These are phyloP conservation scores for Cordyceps cateniannulata DNA, from an alignment of 2,329 filamentous ascomycete species.

Conservation along the genomic window DNA sequence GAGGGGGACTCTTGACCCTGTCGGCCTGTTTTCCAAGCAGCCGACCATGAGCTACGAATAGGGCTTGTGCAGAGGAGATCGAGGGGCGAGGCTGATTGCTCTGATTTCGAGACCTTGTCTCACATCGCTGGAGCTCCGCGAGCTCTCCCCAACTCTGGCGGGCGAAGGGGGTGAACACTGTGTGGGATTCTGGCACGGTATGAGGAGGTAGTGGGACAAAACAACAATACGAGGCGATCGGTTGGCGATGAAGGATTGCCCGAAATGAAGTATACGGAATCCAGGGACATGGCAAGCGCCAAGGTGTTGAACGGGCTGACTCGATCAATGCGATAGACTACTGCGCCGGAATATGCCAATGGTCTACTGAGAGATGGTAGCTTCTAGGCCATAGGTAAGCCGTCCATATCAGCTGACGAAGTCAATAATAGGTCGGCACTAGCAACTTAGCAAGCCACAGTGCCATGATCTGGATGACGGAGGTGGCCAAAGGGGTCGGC, in stretches of 20 bases:
- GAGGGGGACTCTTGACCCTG: background rate
- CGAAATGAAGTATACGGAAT: background rate
- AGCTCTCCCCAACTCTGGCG: background rate
- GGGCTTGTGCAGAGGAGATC: background rate
- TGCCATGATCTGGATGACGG: constrained; percentile 5
- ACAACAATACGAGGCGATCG: background rate
- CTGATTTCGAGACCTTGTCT: constrained; percentile 11
- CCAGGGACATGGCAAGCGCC: background rate
- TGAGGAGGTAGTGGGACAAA: background rate
- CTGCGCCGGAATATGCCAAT: background rate
- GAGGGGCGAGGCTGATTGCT: constrained; percentile 2
- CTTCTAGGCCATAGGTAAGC: too few relatives aligned
- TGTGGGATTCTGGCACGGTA: too few relatives aligned
- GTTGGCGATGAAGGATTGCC: too few relatives aligned
- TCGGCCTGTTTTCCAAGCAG: background rate
- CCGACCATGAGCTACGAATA: too few relatives aligned
- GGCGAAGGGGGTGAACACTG: background rate
- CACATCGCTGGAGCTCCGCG: constrained; percentile 5
- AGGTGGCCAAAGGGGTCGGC: constrained; percentile 9
- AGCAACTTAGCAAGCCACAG: constrained; percentile 3
- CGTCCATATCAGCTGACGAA: background rate
- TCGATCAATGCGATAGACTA: background rate
- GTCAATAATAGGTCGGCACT: background rate
- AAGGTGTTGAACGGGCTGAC: background rate
- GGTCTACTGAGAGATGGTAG: background rate